Conservation (phyloP, 139 green algal species). For the Prasinococcaceae sp. region DNA sequence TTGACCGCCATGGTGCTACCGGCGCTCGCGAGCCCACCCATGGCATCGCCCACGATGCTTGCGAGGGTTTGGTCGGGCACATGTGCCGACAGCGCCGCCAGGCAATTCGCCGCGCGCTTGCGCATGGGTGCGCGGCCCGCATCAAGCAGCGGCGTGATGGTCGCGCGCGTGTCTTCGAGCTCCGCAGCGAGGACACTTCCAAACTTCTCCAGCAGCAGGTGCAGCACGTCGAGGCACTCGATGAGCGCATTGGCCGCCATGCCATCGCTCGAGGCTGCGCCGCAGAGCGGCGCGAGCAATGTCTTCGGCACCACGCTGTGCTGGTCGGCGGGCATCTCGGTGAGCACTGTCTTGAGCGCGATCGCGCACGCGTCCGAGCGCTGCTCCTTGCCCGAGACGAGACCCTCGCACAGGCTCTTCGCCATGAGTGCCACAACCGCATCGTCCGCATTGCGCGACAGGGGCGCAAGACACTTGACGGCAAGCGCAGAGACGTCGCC, state of each 20-base stretch:
- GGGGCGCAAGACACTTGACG: slow-evolving; percentile 67
- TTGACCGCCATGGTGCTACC: too few relatives aligned
- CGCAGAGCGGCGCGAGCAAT: too few relatives aligned
- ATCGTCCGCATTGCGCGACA: slow-evolving; percentile 61
- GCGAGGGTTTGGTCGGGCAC: neutral
- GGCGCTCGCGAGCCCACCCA: neutral
- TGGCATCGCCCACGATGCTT: neutral
- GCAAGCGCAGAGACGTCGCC: slow-evolving; percentile 77
- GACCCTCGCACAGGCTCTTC: slow-evolving; percentile 44
- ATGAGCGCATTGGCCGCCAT: slow-evolving; percentile 6
- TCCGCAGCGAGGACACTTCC: slow-evolving; percentile 35
- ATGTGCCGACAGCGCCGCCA: slow-evolving; percentile 1
- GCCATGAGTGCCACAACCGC: slow-evolving; percentile 43
- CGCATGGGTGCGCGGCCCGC: too few relatives aligned
- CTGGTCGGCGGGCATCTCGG: slow-evolving; percentile 22
- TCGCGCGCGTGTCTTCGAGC: slow-evolving; percentile 32
- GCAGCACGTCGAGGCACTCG: slow-evolving; percentile 58
- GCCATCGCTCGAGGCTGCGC: neutral
- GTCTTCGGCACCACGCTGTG: too few relatives aligned
- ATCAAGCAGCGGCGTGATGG: too few relatives aligned
- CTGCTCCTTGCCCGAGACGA: slow-evolving; percentile 40
- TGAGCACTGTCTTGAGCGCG: slow-evolving; percentile 64
- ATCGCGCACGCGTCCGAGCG: slow-evolving; percentile 62
- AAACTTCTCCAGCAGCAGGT: slow-evolving; percentile 45
- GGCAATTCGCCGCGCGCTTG: slow-evolving; percentile 8